Conservation (phyloP, 805 yeast genomes). For the Myxozyma vanderwaltii region DNA sequence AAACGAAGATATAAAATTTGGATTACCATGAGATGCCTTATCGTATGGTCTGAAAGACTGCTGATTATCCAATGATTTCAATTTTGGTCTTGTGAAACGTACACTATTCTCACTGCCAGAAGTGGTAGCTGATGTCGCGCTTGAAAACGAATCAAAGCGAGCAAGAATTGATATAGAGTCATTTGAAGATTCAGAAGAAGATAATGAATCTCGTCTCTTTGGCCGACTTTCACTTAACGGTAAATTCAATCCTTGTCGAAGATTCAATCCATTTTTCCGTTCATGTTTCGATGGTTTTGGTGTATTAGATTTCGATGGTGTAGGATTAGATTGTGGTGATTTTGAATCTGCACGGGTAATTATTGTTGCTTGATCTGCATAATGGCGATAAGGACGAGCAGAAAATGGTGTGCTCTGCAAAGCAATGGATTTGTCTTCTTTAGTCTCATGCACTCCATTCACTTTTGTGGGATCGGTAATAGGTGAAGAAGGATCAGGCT, state of each 20-base stretch:
- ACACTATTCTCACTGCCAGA: background rate
- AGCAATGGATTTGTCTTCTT: background rate
- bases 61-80: background rate
- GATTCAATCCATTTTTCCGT: background rate
- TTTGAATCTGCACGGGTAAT: background rate
- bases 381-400: slow-evolving; percentile 24
- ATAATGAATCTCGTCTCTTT: background rate
- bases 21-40: background rate
- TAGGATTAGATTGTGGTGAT: background rate
- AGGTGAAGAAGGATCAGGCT: background rate
- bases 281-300: background rate
- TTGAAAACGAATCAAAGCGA: background rate
- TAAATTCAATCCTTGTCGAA: background rate
- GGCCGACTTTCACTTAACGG: background rate
- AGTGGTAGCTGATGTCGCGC: background rate
- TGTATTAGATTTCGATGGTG: background rate
- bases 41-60: slow-evolving; percentile 16
- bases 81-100: background rate
- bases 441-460: background rate
- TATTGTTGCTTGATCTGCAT: background rate
- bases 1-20: background rate
- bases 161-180: background rate
- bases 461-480: background rate
- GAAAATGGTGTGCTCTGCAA: slow-evolving; percentile 2
- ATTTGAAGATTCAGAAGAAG: background rate